phyloP scores from a whole-genome alignment of 1,139 yeast genomes.

The Pichia inconspicua region DNA sequence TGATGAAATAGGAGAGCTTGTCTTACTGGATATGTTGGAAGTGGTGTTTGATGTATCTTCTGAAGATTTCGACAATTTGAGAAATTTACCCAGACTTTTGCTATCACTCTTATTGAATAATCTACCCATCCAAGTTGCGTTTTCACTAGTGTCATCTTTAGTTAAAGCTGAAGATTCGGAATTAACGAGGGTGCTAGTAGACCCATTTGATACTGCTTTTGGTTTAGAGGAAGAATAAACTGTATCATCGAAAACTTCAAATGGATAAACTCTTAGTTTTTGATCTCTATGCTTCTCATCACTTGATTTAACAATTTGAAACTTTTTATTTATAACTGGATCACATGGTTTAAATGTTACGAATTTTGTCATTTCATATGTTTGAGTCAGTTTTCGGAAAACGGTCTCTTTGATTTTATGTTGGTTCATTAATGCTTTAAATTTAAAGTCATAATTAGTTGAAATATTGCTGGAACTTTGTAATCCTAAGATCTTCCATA shows the following conservation, averaged over 20 bases:
- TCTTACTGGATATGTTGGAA: not conserved
- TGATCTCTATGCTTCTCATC: constrained; percentile 24
- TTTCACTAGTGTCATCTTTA: not conserved
- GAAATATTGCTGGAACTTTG: constrained; percentile 11
- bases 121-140: constrained; percentile 9
- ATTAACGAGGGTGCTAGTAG: not conserved
- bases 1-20: constrained; percentile 16
- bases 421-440: constrained; percentile 2
- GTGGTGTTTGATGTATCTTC: not conserved
- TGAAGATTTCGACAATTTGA: not conserved
- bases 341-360: constrained; percentile 37
- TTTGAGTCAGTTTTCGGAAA: constrained; percentile 11
- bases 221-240: constrained; percentile 33
- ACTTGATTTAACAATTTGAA: constrained; percentile 36
- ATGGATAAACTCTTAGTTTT: constrained; percentile 46
- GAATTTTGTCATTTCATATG: constrained; percentile 15
- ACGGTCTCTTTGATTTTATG: constrained; percentile 7
- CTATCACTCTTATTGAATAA: constrained; percentile 14
- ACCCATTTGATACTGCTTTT: not conserved
- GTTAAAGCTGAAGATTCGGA: not conserved
- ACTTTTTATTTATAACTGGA: constrained; percentile 46
- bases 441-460: constrained; percentile 2
- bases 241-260: constrained; percentile 71
- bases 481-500: constrained; percentile 48
- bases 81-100: constrained; percentile 1